Percentiles rank a stretch among this genome's conserved stretches.
Evolutionary conservation across 176 grass and related monocot genomes (phyloP).

Genomic region (Triticum timopheevii): DNA sequence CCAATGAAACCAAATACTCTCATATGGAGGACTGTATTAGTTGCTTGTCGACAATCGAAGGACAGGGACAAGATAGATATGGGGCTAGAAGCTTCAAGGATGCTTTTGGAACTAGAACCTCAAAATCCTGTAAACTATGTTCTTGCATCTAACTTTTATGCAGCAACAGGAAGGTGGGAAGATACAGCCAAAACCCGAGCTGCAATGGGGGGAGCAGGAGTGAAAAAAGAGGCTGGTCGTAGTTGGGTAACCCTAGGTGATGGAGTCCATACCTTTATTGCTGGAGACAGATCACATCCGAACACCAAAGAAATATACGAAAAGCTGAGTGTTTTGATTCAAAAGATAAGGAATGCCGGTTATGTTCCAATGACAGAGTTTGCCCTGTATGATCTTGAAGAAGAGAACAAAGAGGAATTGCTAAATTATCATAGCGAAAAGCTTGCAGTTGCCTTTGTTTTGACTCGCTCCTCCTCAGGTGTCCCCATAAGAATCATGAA

Average conservation of each 20-base stretch:
- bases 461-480: conserved; percentile 50
- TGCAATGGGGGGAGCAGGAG: conserved; percentile 38
- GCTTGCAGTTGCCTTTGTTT: conserved; percentile 74
- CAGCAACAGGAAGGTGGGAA: conserved; percentile 75
- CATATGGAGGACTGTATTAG: conserved; percentile 86
- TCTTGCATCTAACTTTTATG: conserved; percentile 68
- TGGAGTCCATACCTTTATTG: conserved; percentile 68
- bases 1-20: conserved; percentile 68
- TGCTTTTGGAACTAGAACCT: conserved; percentile 81
- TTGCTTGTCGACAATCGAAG: conserved; percentile 69
- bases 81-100: conserved; percentile 62
- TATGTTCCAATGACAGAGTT: conserved; percentile 67
- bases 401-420: conserved; percentile 74
- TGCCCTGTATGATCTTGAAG: conserved; percentile 62
- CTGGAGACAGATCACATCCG: conserved; percentile 79
- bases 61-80: conserved; percentile 48
- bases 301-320: conserved; percentile 73
- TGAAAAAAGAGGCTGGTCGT: conserved; percentile 75
- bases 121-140: conserved; percentile 88
- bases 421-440: conserved; percentile 79
- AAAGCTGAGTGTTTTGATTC: conserved; percentile 57
- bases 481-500: conserved; percentile 80
- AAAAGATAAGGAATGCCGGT: conserved; percentile 58
- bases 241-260: conserved; percentile 79
- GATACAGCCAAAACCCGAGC: conserved; percentile 63